Percentiles rank a stretch among this genome's conserved stretches.
These are phyloP conservation scores for Globisporangium emineosum DNA, from an alignment of 352 stramenopile species.

Conservation along the genomic window DNA sequence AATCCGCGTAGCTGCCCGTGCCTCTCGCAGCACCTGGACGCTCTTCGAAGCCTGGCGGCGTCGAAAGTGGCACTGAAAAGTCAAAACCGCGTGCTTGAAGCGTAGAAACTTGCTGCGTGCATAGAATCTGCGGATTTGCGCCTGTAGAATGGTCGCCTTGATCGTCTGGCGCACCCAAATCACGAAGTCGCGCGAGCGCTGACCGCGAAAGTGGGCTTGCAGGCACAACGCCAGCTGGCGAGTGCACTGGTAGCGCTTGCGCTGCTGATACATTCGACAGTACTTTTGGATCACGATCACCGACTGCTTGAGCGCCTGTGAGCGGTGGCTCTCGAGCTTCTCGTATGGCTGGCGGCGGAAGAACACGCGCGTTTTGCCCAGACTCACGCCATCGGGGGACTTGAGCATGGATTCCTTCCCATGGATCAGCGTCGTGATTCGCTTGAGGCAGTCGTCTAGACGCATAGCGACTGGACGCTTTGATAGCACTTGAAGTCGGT, in stretches of 20 bases:
- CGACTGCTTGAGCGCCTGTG: constrained; percentile 25
- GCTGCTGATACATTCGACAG: constrained; percentile 42
- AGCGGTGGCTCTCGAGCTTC: constrained; percentile 78
- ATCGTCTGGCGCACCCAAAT: constrained; percentile 36
- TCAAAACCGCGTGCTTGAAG: constrained; percentile 37
- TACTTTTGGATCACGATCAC: constrained; percentile 54
- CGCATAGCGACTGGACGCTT: constrained; percentile 14
- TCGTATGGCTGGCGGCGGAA: constrained; percentile 94
- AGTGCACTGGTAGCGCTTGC: constrained; percentile 32
- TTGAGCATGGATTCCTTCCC: constrained; percentile 26
- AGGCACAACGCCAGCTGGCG: constrained; percentile 35
- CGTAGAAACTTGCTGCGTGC: constrained; percentile 33
- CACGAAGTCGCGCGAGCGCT: constrained; percentile 31
- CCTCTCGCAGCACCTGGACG: constrained; percentile 43
- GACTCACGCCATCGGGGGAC: constrained; percentile 44
- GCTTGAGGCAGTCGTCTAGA: constrained; percentile 29
- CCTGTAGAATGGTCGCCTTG: constrained; percentile 41
- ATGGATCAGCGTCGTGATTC: constrained; percentile 20
- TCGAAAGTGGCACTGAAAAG: constrained; percentile 49
- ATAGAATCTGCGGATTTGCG: constrained; percentile 38
- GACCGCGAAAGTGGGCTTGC: constrained; percentile 41
- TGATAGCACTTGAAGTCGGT: neutral
- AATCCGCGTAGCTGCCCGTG: constrained; percentile 39
- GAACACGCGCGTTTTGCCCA: constrained; percentile 93
- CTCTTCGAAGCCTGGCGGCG: constrained; percentile 29